A percentile compares a stretch with the other conserved stretches of the same genome.
Conservation (phyloP, 768 basidiomycete genomes). For the Lactarius quietus region DNA sequence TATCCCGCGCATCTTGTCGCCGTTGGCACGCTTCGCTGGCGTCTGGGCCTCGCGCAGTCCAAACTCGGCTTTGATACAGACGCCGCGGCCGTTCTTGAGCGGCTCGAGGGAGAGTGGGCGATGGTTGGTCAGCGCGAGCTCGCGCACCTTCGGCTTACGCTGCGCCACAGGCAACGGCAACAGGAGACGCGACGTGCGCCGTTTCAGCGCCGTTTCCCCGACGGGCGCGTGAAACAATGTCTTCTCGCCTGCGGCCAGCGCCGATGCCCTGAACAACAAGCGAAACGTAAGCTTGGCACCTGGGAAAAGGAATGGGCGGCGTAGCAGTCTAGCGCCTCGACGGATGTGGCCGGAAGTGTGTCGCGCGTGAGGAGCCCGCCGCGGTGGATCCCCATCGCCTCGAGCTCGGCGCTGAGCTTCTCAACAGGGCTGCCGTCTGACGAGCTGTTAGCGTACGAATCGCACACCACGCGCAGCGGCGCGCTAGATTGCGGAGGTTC, state of each 20-base stretch:
- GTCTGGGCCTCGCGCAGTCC: slow-evolving; percentile 32
- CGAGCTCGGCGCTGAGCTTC: slow-evolving; percentile 35
- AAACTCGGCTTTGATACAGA: slow-evolving; percentile 52
- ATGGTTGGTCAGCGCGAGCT: slow-evolving; percentile 53
- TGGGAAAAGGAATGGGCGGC: slow-evolving; percentile 22
- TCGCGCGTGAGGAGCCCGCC: slow-evolving; percentile 46
- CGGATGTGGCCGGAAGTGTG: slow-evolving; percentile 1
- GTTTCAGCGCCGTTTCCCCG: slow-evolving; percentile 50
- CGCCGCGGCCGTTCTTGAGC: slow-evolving; percentile 35
- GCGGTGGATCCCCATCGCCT: slow-evolving; percentile 38
- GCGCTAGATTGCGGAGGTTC: slow-evolving; percentile 12
- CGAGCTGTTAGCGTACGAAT: slow-evolving; percentile 42
- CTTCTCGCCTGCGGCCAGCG: slow-evolving; percentile 43
- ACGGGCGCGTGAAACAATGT: slow-evolving; percentile 52
- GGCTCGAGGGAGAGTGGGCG: slow-evolving; percentile 57
- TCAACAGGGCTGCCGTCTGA: slow-evolving; percentile 48
- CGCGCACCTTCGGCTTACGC: slow-evolving; percentile 49
- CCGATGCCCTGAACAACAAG: slow-evolving; percentile 30
- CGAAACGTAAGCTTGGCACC: background rate
- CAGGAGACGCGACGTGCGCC: slow-evolving; percentile 52
- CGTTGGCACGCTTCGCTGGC: slow-evolving; percentile 41
- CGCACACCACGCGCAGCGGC: slow-evolving; percentile 28
- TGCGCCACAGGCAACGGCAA: slow-evolving; percentile 49
- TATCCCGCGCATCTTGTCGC: slow-evolving; percentile 30
- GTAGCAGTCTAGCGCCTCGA: slow-evolving; percentile 43